phyloP scores from a whole-genome alignment of 495 filamentous ascomycete genomes.

The Aspergillus bertholletiae region DNA sequence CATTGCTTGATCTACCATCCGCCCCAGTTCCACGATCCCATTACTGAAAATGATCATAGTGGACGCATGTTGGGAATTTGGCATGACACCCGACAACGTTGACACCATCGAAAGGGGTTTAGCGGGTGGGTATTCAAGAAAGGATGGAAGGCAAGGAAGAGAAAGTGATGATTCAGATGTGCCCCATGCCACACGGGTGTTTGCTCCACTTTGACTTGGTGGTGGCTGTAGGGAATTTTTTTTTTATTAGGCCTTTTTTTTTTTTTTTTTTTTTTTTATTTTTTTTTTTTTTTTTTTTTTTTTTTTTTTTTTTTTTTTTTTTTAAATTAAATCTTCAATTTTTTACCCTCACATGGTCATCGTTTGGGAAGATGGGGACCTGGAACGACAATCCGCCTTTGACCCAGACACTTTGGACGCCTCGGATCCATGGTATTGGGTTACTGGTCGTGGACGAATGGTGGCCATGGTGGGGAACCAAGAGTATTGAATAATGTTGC shows the following conservation, averaged over 20 bases:
- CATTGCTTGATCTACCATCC: constrained; percentile 36
- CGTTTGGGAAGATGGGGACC: not conserved
- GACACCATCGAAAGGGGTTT: constrained; percentile 39
- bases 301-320: not conserved
- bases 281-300: not conserved
- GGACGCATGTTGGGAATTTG: constrained; percentile 31
- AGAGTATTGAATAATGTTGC: constrained; percentile 10
- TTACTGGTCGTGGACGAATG: not conserved
- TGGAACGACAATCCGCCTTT: constrained; percentile 10
- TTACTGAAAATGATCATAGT: constrained; percentile 12
- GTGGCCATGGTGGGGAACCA: constrained; percentile 4
- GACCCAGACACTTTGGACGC: not conserved
- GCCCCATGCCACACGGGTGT: constrained; percentile 16
- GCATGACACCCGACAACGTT: constrained; percentile 39
- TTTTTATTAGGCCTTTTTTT: constrained; percentile 2
- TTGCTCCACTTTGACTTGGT: constrained; percentile 16
- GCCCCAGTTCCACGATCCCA: constrained; percentile 40
- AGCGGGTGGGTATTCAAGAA: constrained; percentile 23
- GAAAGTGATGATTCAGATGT: constrained; percentile 28
- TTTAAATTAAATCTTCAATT: not conserved
- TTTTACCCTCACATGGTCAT: too few relatives aligned
- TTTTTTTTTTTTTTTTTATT: not conserved
- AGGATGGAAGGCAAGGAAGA: constrained; percentile 15
- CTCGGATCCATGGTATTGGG: constrained; percentile 5
- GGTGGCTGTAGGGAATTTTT: not conserved